Evolutionary conservation across 2,329 filamentous ascomycete species (phyloP).

Genomic region (Talaromyces rugulosus): DNA sequence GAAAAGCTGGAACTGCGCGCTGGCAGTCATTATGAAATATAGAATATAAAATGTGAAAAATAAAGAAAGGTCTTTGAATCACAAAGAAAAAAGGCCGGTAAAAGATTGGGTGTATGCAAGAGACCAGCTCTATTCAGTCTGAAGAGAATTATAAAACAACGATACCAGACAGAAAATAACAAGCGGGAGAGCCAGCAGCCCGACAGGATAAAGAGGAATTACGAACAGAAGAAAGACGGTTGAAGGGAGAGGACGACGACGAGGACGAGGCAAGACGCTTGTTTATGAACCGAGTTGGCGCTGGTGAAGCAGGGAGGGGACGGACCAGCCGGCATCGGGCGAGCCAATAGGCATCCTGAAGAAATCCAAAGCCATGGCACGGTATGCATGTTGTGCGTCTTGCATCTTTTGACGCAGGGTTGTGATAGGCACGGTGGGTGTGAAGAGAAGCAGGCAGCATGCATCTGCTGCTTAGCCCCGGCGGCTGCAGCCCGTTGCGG

Average conservation of each 20-base stretch:
- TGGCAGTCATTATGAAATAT: constrained; percentile 14
- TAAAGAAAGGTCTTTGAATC: not conserved
- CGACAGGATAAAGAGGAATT: not conserved
- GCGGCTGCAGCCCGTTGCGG: not conserved
- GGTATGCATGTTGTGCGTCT: not conserved
- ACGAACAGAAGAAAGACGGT: not conserved
- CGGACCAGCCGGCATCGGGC: not conserved
- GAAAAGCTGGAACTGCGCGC: constrained; percentile 39
- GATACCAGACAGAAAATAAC: constrained; percentile 4
- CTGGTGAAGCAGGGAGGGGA: not conserved
- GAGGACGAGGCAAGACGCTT: not conserved
- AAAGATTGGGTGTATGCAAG: constrained; percentile 1
- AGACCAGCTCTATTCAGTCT: constrained; percentile 12
- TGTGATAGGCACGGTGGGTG: not conserved
- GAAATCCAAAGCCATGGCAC: not conserved
- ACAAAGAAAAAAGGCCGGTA: not conserved
- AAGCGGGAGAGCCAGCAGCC: not conserved
- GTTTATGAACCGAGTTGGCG: not conserved
- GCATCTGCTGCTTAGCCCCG: not conserved
- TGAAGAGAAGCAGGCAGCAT: not conserved
- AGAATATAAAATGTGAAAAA: not conserved
- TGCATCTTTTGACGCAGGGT: not conserved
- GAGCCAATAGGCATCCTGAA: not conserved
- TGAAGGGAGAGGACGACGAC: not conserved
- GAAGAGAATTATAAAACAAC: not conserved